Evolutionary conservation across 495 filamentous ascomycete species (phyloP).

Genomic region (Lepraria neglecta): DNA sequence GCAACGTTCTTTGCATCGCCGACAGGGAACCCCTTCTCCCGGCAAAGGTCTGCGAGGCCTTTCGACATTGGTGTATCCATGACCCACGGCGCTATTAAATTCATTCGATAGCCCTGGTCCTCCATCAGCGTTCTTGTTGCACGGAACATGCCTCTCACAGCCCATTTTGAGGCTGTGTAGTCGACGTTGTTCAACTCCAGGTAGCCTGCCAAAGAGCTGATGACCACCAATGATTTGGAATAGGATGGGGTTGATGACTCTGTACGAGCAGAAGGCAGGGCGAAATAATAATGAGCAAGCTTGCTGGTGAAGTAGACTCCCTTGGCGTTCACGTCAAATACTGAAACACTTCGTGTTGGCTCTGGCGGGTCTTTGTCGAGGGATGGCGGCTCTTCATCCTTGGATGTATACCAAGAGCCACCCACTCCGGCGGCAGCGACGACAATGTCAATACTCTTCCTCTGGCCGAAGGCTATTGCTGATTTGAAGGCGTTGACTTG

Average conservation of each 20-base stretch:
- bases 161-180: slow-evolving; percentile 32
- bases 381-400: slow-evolving; percentile 7
- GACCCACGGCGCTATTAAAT: slow-evolving; percentile 22
- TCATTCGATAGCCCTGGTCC: slow-evolving; percentile 15
- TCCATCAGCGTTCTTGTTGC: slow-evolving; percentile 12
- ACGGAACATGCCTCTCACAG: slow-evolving; percentile 30
- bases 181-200: slow-evolving; percentile 27
- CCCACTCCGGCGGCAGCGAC: slow-evolving; percentile 15
- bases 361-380: slow-evolving; percentile 11
- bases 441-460: slow-evolving; percentile 13
- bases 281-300: slow-evolving; percentile 22
- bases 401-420: neutral
- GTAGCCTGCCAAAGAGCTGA: slow-evolving; percentile 33
- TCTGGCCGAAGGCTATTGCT: slow-evolving; percentile 1
- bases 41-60: neutral
- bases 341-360: neutral
- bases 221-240: slow-evolving; percentile 26
- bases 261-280: neutral
- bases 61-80: slow-evolving; percentile 22
- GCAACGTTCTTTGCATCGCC: slow-evolving; percentile 13
- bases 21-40: neutral
- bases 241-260: neutral
- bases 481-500: slow-evolving; percentile 22
- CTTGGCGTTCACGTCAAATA: slow-evolving; percentile 12
- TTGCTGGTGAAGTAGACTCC: slow-evolving; percentile 19